These are phyloP conservation scores for Phaeophleospora eucalypticola DNA, from an alignment of 2,329 filamentous ascomycete species.

Conservation along the genomic window DNA sequence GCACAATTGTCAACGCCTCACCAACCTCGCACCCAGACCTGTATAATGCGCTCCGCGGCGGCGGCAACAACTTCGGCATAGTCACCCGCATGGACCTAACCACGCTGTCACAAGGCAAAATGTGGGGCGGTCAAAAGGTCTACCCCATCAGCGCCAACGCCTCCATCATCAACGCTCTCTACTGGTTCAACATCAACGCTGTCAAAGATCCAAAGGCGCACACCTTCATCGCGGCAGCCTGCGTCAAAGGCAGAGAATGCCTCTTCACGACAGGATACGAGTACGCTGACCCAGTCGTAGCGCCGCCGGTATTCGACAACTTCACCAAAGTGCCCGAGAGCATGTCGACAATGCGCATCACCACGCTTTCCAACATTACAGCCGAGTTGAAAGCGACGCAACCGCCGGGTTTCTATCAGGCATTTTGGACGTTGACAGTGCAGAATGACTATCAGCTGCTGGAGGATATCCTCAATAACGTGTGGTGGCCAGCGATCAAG, in stretches of 20 bases:
- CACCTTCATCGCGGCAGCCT: slow-evolving; percentile 5
- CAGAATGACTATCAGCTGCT: slow-evolving; percentile 6
- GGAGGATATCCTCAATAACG: slow-evolving; percentile 6
- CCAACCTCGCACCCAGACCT: slow-evolving; percentile 19
- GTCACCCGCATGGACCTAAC: slow-evolving; percentile 26
- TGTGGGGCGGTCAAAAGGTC: slow-evolving; percentile 17
- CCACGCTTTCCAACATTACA: slow-evolving; percentile 6
- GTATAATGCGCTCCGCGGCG: slow-evolving; percentile 24
- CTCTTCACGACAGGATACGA: slow-evolving; percentile 8
- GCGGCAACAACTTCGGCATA: slow-evolving; percentile 29
- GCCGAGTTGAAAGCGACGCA: slow-evolving; percentile 9
- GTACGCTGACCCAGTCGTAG: slow-evolving; percentile 5
- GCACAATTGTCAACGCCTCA: slow-evolving; percentile 23
- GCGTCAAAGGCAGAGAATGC: slow-evolving; percentile 1
- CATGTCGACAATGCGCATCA: slow-evolving; percentile 5
- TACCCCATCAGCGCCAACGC: slow-evolving; percentile 2
- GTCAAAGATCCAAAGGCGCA: slow-evolving; percentile 4
- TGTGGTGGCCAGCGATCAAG: slow-evolving; percentile 6
- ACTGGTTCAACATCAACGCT: slow-evolving; percentile 12
- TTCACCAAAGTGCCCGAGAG: slow-evolving; percentile 4
- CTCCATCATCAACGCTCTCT: slow-evolving; percentile 10
- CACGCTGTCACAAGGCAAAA: slow-evolving; percentile 17
- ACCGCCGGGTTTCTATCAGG: slow-evolving; percentile 7
- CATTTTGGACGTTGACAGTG: slow-evolving; percentile 8
- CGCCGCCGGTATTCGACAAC: slow-evolving; percentile 8